Conservation (phyloP, 2,329 filamentous ascomycete species). For the Diaporthe vaccinii region DNA sequence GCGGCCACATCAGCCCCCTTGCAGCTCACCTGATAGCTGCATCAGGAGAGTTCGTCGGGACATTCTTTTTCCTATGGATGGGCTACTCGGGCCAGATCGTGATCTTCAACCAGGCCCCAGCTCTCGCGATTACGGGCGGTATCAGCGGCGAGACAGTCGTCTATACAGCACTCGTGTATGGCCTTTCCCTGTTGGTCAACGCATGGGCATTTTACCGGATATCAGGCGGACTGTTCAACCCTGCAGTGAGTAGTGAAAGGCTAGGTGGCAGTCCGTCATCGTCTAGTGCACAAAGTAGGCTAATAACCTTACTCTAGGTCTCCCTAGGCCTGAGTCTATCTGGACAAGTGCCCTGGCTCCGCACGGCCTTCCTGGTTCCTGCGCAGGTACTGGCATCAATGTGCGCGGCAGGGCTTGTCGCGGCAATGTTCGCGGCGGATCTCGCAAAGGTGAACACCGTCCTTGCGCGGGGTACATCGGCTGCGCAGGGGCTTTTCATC, state of each 20-base stretch:
- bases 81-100: slow-evolving; percentile 53
- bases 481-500: slow-evolving; percentile 69
- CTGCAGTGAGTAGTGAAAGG: slow-evolving; percentile 51
- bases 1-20: slow-evolving; percentile 20
- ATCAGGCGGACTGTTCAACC: slow-evolving; percentile 58
- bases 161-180: slow-evolving; percentile 57
- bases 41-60: slow-evolving; percentile 58
- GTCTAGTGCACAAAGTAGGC: not conserved
- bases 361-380: slow-evolving; percentile 61
- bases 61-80: slow-evolving; percentile 59
- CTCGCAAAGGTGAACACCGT: slow-evolving; percentile 61
- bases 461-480: slow-evolving; percentile 58
- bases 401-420: slow-evolving; percentile 67
- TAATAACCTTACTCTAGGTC: slow-evolving; percentile 46
- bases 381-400: slow-evolving; percentile 68
- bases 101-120: slow-evolving; percentile 44
- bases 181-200: slow-evolving; percentile 60
- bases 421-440: slow-evolving; percentile 59
- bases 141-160: slow-evolving; percentile 44
- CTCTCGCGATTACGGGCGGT: slow-evolving; percentile 2
- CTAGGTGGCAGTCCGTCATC: not conserved
- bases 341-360: slow-evolving; percentile 61
- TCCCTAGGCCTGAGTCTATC: slow-evolving; percentile 66
- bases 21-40: slow-evolving; percentile 33
- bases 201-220: slow-evolving; percentile 65